Conservation (phyloP, 768 basidiomycete species). For the Candolleomyces aberdarensis region DNA sequence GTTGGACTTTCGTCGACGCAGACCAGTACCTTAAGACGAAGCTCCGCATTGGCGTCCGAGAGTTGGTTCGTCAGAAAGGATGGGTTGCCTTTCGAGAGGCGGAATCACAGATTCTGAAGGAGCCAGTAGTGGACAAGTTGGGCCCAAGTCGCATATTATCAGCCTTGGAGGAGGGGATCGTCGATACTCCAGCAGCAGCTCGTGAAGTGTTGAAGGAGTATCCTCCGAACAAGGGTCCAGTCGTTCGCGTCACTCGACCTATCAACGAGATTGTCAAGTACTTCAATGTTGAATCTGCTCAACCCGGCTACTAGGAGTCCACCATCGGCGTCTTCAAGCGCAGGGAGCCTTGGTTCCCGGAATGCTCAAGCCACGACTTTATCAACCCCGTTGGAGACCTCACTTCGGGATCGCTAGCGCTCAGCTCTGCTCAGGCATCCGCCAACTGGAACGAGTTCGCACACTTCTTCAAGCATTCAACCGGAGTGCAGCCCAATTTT, state of each 20-base stretch:
- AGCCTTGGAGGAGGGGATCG: conserved; percentile 94
- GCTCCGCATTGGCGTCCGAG: conserved; percentile 57
- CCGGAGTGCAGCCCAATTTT: conserved; percentile 54
- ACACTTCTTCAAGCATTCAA: conserved; percentile 88
- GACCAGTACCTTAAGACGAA: conserved; percentile 76
- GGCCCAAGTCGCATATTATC: conserved; percentile 74
- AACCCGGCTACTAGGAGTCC: conserved; percentile 89
- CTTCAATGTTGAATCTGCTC: conserved; percentile 66
- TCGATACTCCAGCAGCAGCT: conserved; percentile 79
- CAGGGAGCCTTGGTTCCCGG: conserved; percentile 82
- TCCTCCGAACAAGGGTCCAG: conserved; percentile 55
- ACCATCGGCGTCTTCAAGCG: conserved; percentile 81
- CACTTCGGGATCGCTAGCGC: too few relatives aligned
- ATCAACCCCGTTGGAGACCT: conserved; percentile 63
- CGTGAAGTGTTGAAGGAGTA: conserved; percentile 71
- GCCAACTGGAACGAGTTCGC: conserved; percentile 58
- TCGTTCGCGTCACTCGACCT: conserved; percentile 83
- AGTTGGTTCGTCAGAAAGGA: conserved; percentile 78
- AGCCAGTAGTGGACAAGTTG: conserved; percentile 58
- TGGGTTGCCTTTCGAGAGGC: conserved; percentile 89
- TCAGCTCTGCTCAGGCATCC: conserved; percentile 17
- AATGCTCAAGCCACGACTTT: conserved; percentile 82
- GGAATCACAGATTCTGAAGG: conserved; percentile 66
- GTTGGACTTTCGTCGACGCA: conserved; percentile 79
- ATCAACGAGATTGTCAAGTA: conserved; percentile 80